phyloP scores from a whole-genome alignment of 306 rosid genomes.

The Fagus sylvatica region DNA sequence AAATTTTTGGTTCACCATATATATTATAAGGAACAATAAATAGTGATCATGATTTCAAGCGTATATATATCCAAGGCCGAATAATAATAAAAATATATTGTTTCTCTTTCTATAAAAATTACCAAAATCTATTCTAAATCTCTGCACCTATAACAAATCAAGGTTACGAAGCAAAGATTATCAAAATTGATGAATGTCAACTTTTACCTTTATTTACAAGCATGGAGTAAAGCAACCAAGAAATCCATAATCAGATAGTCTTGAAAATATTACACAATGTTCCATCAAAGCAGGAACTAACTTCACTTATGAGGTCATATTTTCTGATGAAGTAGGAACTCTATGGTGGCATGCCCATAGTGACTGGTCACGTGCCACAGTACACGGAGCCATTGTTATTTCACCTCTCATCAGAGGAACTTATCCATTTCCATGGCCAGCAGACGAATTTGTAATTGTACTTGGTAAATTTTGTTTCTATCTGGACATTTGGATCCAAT shows the following conservation, averaged over 20 bases:
- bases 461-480: slow-evolving; percentile 17
- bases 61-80: too few relatives aligned
- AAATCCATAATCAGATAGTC: slow-evolving; percentile 49
- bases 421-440: slow-evolving; percentile 31
- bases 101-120: too few relatives aligned
- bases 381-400: slow-evolving; percentile 33
- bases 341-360: slow-evolving; percentile 57
- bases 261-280: slow-evolving; percentile 41
- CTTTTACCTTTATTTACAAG: slow-evolving; percentile 7
- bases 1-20: too few relatives aligned
- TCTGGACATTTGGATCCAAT: too few relatives aligned
- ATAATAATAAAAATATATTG: too few relatives aligned
- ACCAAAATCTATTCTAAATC: too few relatives aligned
- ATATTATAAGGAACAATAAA: too few relatives aligned
- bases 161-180: too few relatives aligned
- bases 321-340: slow-evolving; percentile 39
- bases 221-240: slow-evolving; percentile 40
- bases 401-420: not conserved
- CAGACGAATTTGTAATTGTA: slow-evolving; percentile 10
- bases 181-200: too few relatives aligned
- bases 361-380: slow-evolving; percentile 40
- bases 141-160: too few relatives aligned
- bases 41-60: too few relatives aligned
- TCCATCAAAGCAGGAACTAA: slow-evolving; percentile 25
- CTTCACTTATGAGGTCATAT: slow-evolving; percentile 32